Evolutionary conservation across 805 yeast species (phyloP).

Genomic region (Sugiyamaella americana): DNA sequence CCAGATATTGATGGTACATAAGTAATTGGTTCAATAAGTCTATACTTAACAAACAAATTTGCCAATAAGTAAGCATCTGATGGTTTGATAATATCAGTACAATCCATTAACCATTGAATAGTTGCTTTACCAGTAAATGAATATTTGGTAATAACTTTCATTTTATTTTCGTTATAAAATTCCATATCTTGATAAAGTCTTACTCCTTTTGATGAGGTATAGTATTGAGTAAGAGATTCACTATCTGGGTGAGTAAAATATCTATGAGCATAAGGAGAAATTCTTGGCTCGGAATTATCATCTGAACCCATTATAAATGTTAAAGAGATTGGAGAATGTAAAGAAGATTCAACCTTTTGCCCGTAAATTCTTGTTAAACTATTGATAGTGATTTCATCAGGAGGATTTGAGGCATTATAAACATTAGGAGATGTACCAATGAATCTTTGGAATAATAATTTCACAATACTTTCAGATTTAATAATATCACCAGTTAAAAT

Average conservation of each 20-base stretch:
- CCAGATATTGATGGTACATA: slow-evolving; percentile 1
- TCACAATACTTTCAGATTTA: slow-evolving; percentile 58
- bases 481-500: slow-evolving; percentile 50
- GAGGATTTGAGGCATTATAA: slow-evolving; percentile 54
- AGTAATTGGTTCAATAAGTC: slow-evolving; percentile 17
- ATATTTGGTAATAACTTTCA: slow-evolving; percentile 30
- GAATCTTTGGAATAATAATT: slow-evolving; percentile 53
- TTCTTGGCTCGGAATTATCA: background rate
- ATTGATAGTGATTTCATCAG: slow-evolving; percentile 34
- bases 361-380: background rate
- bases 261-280: slow-evolving; percentile 59
- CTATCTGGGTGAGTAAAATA: slow-evolving; percentile 87
- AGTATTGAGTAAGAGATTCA: slow-evolving; percentile 74
- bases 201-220: slow-evolving; percentile 58
- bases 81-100: slow-evolving; percentile 60
- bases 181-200: slow-evolving; percentile 46
- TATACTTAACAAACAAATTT: slow-evolving; percentile 30
- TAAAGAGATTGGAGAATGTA: background rate
- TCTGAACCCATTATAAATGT: background rate
- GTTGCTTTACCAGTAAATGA: slow-evolving; percentile 70
- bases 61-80: slow-evolving; percentile 20
- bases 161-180: slow-evolving; percentile 21
- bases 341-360: background rate
- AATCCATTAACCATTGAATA: slow-evolving; percentile 85
- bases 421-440: slow-evolving; percentile 65